Evolutionary conservation across 768 basidiomycete genomes (phyloP), one percentile per base, ranked within the genome.

Genomic region (Paxillus ammoniavirescens): DNA sequence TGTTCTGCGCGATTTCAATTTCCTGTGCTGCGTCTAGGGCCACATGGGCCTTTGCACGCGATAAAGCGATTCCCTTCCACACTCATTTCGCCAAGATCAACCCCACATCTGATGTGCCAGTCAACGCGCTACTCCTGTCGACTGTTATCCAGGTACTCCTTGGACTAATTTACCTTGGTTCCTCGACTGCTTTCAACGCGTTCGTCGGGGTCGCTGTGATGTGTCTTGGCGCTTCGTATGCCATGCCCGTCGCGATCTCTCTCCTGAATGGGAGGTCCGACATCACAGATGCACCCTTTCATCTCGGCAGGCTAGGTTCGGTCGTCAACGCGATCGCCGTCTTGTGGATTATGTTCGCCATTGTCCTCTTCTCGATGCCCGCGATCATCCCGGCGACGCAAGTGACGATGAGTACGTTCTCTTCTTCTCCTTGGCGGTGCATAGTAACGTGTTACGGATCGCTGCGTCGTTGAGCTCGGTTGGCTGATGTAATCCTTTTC

Each of bases 11-110:
- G 37, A 81, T 87, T 52, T 86, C 86, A 15, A 82, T 83, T 56
- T 79, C 80, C 38, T 84, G 82, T 49, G 84, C 84, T 8, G 82
- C 85, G 36, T 86, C 84, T 12, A 80, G 86, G 15, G 80, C 82
- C 30, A 86, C 85, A 3, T 87, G 85, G 86, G 82, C 82, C 43
- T 87, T 88, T 64, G 81, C 84, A 0, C 77, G 86, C 2, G 86
- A 87, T 69, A 77, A 77, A 54, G 86, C 82, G 1, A 81, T 87
- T 40, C 86, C 84, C 2, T 76, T 80, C 42, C 75, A 79, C 35
- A 46, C 54, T 10, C 61, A 72, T 52, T 85, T 85, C 71, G 68
- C 77, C 7, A 70, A 69, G 46, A 73, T 87, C 61, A 72, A 73
- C 40, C 64, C 68, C 37, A 54, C 72, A 8, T 62, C 70, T 28